Base-by-base conservation (phyloP, 2,329 filamentous ascomycete species). In the Chrysoporthe cubensis region DNA sequence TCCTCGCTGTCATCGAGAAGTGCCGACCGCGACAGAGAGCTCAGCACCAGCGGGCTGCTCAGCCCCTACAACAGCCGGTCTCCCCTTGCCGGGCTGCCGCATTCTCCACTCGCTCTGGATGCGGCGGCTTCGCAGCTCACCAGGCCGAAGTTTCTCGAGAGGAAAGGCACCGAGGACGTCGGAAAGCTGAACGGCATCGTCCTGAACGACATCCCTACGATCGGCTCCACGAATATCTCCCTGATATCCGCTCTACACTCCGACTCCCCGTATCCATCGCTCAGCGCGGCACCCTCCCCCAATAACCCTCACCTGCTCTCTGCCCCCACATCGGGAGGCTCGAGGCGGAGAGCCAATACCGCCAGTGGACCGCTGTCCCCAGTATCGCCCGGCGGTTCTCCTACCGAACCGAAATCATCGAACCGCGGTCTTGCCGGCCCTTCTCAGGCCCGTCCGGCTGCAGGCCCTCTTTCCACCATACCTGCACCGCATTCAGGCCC, bases 171-270 rank as follows among this genome's bases (percentile, higher is more conserved):
- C 63, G 68, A 71, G 64, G 68, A 69, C 42, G 62, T 71, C 44
- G 58, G 64, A 37, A 71, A 62, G 62, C 65, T 72, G 52, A 66
- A 67, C 68, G 70, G 71, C 64, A 65, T 71, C 48, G 71, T 73
- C 58, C 68, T 73, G 46, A 68, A 69, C 64, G 70, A 74, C 66
- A 68, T 76, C 34, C 66, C 69, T 9, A 68, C 70, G 52, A 58
- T 66, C 57, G 69, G 62, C 57, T 68, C 62, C 42, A 42, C 48
- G 52, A 67, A 37, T 57, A 58, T 21, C 63, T 64, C 66, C 44
- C 66, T 75, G 16, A 71, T 74, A 60, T 71, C 67, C 43, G 65
- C 62, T 43, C 63, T 67, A 21, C 66, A 66, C 43, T 43, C 68
- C 62, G 64, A 64, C 46, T 70, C 69, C 34, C 66, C 67, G 2